These are phyloP conservation scores for Macrocybe gigantea DNA, from an alignment of 768 basidiomycete species.

Conservation along the genomic window DNA sequence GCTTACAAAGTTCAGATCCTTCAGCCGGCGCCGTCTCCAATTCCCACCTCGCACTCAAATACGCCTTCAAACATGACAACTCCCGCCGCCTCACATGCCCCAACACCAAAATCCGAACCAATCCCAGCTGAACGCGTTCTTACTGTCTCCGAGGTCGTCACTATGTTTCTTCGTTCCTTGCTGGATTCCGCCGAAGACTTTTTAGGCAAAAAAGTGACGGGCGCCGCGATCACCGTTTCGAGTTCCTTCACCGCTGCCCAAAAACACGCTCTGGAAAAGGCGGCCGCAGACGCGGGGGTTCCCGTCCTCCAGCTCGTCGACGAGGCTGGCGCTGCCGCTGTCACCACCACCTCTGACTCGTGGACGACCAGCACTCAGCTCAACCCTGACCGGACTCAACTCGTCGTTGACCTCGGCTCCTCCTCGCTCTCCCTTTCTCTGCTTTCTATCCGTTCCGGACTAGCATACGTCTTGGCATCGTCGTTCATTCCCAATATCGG, in stretches of 20 bases:
- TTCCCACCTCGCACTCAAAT: slow-evolving; percentile 46
- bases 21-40: slow-evolving; percentile 58
- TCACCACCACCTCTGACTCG: slow-evolving; percentile 43
- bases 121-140: slow-evolving; percentile 61
- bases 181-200: slow-evolving; percentile 87
- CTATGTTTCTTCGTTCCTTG: slow-evolving; percentile 81
- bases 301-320: slow-evolving; percentile 83
- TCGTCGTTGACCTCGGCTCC: slow-evolving; percentile 77
- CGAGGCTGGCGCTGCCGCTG: slow-evolving; percentile 75
- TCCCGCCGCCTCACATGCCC: slow-evolving; percentile 58
- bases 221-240: slow-evolving; percentile 83
- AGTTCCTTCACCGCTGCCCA: slow-evolving; percentile 67
- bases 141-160: slow-evolving; percentile 77
- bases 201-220: slow-evolving; percentile 70
- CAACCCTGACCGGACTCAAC: slow-evolving; percentile 62
- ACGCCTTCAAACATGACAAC: slow-evolving; percentile 46
- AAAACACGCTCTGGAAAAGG: slow-evolving; percentile 62
- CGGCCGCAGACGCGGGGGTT: slow-evolving; percentile 77
- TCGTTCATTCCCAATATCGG: slow-evolving; percentile 44
- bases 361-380: slow-evolving; percentile 31
- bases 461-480: slow-evolving; percentile 58
- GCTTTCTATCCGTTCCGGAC: slow-evolving; percentile 70
- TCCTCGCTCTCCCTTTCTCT: slow-evolving; percentile 67
- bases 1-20: slow-evolving; percentile 84
- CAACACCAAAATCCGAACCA: slow-evolving; percentile 75